Conservation (phyloP, 208 protist genomes). For the Trichomonas vaginalis region DNA sequence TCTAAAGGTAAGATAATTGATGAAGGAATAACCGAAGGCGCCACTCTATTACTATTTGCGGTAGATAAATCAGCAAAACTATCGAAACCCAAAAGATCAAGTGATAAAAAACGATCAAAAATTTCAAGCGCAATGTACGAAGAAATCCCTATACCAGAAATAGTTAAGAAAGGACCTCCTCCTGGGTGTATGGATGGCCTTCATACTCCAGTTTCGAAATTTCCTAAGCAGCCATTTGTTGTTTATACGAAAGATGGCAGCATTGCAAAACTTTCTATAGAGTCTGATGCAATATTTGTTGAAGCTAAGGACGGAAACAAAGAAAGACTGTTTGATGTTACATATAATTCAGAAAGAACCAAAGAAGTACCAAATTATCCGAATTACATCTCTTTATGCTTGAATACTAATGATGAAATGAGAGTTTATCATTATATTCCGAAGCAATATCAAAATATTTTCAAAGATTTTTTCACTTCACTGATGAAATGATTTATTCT, state of each 20-base stretch:
- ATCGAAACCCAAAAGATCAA: not conserved
- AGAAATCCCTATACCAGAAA: not conserved
- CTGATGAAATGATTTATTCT: not conserved
- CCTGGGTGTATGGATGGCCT: not conserved
- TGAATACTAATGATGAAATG: not conserved
- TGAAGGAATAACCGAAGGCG: not conserved
- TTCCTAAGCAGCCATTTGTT: not conserved
- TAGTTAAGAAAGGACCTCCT: not conserved
- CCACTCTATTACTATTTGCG: not conserved
- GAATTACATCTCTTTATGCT: not conserved
- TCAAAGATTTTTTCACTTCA: not conserved
- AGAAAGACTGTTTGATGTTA: not conserved
- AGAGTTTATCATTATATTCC: not conserved
- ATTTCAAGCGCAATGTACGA: not conserved
- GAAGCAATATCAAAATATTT: not conserved
- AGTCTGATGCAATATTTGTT: not conserved
- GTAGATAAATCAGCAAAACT: not conserved
- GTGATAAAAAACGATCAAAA: not conserved
- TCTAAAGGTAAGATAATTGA: not conserved
- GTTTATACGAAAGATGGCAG: not conserved
- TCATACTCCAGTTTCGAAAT: not conserved
- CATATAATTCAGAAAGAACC: not conserved
- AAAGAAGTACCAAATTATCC: not conserved
- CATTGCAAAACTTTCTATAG: not conserved
- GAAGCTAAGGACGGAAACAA: not conserved